These are phyloP conservation scores for Alternaria panax DNA, from an alignment of 2,329 filamentous ascomycete genomes.

Conservation along the genomic window DNA sequence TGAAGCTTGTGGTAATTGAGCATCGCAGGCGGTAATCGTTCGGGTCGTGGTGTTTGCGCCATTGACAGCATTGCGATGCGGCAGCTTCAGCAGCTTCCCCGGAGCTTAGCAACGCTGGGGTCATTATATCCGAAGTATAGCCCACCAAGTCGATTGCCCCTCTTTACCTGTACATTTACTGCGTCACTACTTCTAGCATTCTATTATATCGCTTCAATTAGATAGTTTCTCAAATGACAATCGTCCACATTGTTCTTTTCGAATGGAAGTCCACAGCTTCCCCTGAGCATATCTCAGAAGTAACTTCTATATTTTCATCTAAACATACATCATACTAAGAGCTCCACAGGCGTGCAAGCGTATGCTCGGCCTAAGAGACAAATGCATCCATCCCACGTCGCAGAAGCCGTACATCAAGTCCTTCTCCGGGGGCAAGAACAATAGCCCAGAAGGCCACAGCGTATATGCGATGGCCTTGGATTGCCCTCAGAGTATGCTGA, in stretches of 20 bases:
- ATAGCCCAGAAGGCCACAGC: slow-evolving; percentile 66
- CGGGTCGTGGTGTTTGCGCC: slow-evolving; percentile 8
- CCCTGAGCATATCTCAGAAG: slow-evolving; percentile 62
- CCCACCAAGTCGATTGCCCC: slow-evolving; percentile 7
- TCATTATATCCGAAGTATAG: slow-evolving; percentile 27
- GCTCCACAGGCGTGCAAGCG: slow-evolving; percentile 60
- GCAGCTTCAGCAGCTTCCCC: slow-evolving; percentile 25
- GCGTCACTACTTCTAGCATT: not conserved
- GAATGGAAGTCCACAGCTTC: slow-evolving; percentile 65
- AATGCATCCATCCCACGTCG: slow-evolving; percentile 66
- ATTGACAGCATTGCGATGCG: slow-evolving; percentile 11
- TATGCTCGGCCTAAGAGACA: slow-evolving; percentile 65
- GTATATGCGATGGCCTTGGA: slow-evolving; percentile 12
- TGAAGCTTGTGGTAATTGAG: slow-evolving; percentile 7
- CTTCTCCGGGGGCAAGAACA: slow-evolving; percentile 66
- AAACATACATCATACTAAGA: slow-evolving; percentile 10
- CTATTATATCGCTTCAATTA: not conserved
- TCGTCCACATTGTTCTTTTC: slow-evolving; percentile 74
- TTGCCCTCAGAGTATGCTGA: not conserved
- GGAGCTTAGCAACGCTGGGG: slow-evolving; percentile 31
- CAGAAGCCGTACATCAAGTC: slow-evolving; percentile 68
- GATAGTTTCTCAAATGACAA: slow-evolving; percentile 58
- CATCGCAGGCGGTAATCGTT: slow-evolving; percentile 14
- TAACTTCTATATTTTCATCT: slow-evolving; percentile 38
- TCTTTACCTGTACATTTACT: not conserved